These are phyloP conservation scores for Protomyces pachydermus DNA, from an alignment of 1,139 yeast genomes.

Conservation along the genomic window DNA sequence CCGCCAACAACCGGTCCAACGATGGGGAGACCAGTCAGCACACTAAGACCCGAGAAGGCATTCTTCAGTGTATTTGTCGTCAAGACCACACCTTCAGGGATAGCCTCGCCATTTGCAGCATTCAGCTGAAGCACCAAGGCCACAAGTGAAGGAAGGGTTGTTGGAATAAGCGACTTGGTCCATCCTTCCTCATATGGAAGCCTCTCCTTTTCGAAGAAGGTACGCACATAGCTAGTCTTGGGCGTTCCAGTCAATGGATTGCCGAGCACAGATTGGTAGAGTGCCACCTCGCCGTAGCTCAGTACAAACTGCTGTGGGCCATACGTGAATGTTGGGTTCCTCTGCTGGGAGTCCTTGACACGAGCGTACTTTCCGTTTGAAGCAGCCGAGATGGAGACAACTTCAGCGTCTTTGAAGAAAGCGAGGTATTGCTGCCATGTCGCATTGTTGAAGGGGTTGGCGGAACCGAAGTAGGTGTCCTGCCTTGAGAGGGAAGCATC, in stretches of 20 bases:
- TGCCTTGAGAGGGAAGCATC: slow-evolving; percentile 9
- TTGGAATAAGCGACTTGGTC: slow-evolving; percentile 5
- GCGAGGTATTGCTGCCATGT: slow-evolving; percentile 15
- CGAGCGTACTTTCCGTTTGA: slow-evolving; percentile 16
- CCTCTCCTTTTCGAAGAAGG: slow-evolving; percentile 14
- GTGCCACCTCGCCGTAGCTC: slow-evolving; percentile 16
- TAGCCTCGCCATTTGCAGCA: slow-evolving; percentile 11
- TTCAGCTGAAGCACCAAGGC: slow-evolving; percentile 7
- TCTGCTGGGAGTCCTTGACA: background rate
- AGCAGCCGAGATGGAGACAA: slow-evolving; percentile 4
- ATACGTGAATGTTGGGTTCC: slow-evolving; percentile 14
- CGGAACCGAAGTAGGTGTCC: slow-evolving; percentile 8
- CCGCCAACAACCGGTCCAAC: background rate
- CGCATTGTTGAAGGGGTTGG: slow-evolving; percentile 12
- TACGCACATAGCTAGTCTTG: slow-evolving; percentile 7
- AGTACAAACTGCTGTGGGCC: slow-evolving; percentile 16
- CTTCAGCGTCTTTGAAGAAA: background rate
- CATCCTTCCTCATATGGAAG: slow-evolving; percentile 20
- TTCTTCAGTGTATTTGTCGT: slow-evolving; percentile 4
- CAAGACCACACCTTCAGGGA: slow-evolving; percentile 15
- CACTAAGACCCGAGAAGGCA: slow-evolving; percentile 11
- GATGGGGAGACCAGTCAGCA: slow-evolving; percentile 1
- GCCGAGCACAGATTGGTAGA: slow-evolving; percentile 19
- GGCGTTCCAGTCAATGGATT: slow-evolving; percentile 17
- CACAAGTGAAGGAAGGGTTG: slow-evolving; percentile 7